phyloP scores from a whole-genome alignment of 768 basidiomycete genomes.

The Leccinum longicurvipes region DNA sequence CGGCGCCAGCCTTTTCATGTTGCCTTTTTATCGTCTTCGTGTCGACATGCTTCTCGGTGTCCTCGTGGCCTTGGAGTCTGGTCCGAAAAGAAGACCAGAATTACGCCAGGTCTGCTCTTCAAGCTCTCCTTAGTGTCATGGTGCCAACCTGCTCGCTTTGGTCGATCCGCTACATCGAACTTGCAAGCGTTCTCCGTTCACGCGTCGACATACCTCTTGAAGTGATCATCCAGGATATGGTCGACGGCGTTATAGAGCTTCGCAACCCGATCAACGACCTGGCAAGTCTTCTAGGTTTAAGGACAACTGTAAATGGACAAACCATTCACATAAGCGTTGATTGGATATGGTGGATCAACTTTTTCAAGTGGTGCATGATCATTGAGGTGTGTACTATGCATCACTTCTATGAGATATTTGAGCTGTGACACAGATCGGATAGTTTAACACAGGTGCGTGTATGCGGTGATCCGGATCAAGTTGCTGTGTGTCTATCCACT shows the following conservation, averaged over 20 bases:
- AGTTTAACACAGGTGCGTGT: constrained; percentile 25
- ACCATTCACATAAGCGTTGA: constrained; percentile 33
- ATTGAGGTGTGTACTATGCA: constrained; percentile 18
- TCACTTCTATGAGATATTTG: neutral
- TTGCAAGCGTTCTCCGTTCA: constrained; percentile 25
- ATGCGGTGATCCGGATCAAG: neutral
- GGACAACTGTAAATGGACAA: constrained; percentile 37
- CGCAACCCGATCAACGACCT: constrained; percentile 39
- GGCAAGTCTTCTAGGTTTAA: constrained; percentile 33
- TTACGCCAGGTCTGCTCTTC: constrained; percentile 24
- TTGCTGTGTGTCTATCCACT: neutral
- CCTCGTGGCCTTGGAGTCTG: constrained; percentile 1
- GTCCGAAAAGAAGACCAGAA: constrained; percentile 4
- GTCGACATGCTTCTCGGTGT: constrained; percentile 1
- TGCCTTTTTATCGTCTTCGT: constrained; percentile 11
- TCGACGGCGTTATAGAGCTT: constrained; percentile 42
- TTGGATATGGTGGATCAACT: constrained; percentile 32
- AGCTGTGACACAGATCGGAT: neutral
- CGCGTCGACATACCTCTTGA: constrained; percentile 33
- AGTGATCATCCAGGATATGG: constrained; percentile 36
- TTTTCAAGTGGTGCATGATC: constrained; percentile 34
- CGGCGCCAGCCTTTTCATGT: neutral
- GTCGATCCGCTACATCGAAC: constrained; percentile 36
- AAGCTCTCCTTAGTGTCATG: constrained; percentile 41
- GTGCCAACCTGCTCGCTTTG: constrained; percentile 44